Base-by-base conservation (phyloP, 306 rosid species). In the Fagus sylvatica region DNA sequence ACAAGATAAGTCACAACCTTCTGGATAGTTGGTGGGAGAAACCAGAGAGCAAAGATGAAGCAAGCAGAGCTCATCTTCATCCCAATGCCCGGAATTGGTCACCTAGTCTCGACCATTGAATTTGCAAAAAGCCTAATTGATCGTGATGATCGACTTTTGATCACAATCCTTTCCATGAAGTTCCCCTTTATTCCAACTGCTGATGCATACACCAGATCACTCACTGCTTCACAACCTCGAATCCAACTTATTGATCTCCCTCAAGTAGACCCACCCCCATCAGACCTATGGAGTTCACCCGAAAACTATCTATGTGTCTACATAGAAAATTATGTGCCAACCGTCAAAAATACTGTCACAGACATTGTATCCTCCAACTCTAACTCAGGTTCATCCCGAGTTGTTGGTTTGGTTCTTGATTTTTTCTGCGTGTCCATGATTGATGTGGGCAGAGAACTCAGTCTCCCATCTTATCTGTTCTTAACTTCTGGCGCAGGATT, bases 51-150 rank as follows among this genome's bases (percentile, higher is more conserved):
- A 5, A 70, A 61, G 71, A 78, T 82, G 85, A 53, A 74, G 67
- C 33, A 15, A 33, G 64, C 43, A 53, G 76, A 85, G 39, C 71
- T 89, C 12, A 80, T 88, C 72, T 85, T 89, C 84, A 74, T 87
- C 85, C 89, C 93, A 1, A 12, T 75, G 2, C 93, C 88, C 0
- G 84, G 84, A 7, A 71, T 57, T 30, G 91, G 93, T 34, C 93
- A 91, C 79, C 73, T 87, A 5, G 75, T 71, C 19, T 79, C 93
- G 4, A 32, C 87, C 32, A 79, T 89, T 7, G 83, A 91, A 76
- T 84, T 87, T n/a, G 90, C 90, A 74, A 66, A 84, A 55, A 71
- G 84, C 55, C 34, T 85, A 41, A 41, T 84, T 72, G 54, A 69
- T 55, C 74, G 8, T 40, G 40, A 83, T 9, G 76, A 65, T 40